Percentiles rank a stretch among this genome's conserved stretches.
Evolutionary conservation across 306 rosid species (phyloP).

Genomic region (Morella rubra): DNA sequence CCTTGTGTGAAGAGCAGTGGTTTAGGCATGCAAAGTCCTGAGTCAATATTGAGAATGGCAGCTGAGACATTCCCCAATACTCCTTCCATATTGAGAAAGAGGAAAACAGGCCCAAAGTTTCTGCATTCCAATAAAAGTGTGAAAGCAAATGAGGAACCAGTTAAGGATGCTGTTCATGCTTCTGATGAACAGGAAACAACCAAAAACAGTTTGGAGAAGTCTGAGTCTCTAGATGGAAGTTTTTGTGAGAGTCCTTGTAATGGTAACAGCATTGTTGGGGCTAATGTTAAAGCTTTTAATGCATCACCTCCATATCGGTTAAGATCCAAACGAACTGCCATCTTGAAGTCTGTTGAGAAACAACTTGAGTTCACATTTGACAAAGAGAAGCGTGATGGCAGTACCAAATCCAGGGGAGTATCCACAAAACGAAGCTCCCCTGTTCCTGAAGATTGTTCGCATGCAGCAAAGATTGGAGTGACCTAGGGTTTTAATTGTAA

Average conservation of each 20-base stretch:
- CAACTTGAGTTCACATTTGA: conserved; percentile 83
- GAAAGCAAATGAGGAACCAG: conserved; percentile 38
- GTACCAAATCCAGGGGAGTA: conserved; percentile 33
- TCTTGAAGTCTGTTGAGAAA: conserved; percentile 85
- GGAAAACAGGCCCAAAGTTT: conserved; percentile 47
- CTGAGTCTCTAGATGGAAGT: conserved; percentile 43
- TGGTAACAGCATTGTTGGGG: conserved; percentile 36
- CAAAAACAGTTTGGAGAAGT: conserved; percentile 32
- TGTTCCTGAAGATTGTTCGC: conserved; percentile 47
- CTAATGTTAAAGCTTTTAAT: conserved; percentile 60
- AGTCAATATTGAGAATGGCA: conserved; percentile 80
- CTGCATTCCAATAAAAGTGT: conserved; percentile 39
- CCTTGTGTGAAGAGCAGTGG: conserved; percentile 63
- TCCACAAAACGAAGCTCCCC: conserved; percentile 40
- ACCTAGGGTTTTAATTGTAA: conserved; percentile 54
- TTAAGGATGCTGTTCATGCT: conserved; percentile 29
- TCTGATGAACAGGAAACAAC: conserved; percentile 39
- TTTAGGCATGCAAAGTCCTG: conserved; percentile 63
- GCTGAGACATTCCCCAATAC: conserved; percentile 85
- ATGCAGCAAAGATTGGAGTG: conserved; percentile 51
- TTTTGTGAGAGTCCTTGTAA: conserved; percentile 50
- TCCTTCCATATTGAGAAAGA: conserved; percentile 88
- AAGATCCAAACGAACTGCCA: conserved; percentile 76
- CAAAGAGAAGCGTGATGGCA: conserved; percentile 52
- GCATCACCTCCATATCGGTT: conserved; percentile 95